These are phyloP conservation scores for Talaromyces sp. DNA, from an alignment of 2,329 filamentous ascomycete species.

Conservation along the genomic window DNA sequence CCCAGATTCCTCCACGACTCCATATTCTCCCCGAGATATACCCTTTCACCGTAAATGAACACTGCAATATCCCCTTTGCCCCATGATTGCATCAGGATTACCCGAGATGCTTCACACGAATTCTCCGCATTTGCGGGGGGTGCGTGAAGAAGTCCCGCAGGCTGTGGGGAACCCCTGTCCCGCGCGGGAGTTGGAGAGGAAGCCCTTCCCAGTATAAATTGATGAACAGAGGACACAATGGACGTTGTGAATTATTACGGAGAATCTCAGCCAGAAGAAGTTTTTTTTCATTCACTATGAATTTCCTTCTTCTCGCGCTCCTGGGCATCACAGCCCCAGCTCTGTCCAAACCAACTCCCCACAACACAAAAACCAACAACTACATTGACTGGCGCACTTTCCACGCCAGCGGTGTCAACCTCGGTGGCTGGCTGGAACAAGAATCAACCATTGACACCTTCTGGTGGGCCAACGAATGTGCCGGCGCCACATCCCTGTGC, in stretches of 20 bases:
- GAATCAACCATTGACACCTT: slow-evolving; percentile 28
- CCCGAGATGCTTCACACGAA: neutral
- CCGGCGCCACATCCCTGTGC: slow-evolving; percentile 11
- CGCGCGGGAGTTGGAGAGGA: neutral
- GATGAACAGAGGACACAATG: neutral
- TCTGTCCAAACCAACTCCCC: neutral
- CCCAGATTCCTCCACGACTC: neutral
- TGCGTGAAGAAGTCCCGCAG: neutral
- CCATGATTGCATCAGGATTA: slow-evolving; percentile 1
- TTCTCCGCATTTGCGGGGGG: slow-evolving; percentile 7
- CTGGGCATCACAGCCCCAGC: neutral
- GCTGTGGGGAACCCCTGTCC: neutral
- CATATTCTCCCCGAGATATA: neutral
- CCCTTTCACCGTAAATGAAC: neutral
- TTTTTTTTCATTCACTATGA: no score
- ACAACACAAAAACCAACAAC: neutral
- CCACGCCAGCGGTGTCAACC: slow-evolving; percentile 24
- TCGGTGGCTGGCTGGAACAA: slow-evolving; percentile 30
- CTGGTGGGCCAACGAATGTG: slow-evolving; percentile 25
- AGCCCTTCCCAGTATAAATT: neutral
- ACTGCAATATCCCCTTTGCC: neutral
- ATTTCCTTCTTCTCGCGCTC: neutral
- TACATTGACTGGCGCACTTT: slow-evolving; percentile 26
- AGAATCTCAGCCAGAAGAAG: no score
- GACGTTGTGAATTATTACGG: neutral